Percentiles rank a stretch among this genome's conserved stretches.
phyloP scores from a whole-genome alignment of 1,284 basidiomycete genomes.

The Salmacisia buchloeana region DNA sequence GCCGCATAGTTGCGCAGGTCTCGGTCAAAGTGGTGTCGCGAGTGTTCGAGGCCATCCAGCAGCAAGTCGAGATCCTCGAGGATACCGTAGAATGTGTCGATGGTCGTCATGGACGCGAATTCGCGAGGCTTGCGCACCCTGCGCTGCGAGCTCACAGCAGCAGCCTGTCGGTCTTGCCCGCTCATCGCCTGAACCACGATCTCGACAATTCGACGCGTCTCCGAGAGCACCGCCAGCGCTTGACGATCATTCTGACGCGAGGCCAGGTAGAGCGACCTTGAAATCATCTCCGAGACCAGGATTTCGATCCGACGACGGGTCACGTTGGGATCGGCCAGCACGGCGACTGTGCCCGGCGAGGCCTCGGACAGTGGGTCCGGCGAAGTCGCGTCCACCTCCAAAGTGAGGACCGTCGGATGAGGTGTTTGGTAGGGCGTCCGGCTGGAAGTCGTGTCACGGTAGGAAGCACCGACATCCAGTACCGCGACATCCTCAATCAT shows the following conservation, averaged over 20 bases:
- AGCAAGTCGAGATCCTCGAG: conserved; percentile 39
- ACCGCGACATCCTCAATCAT: conserved; percentile 43
- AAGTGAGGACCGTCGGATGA: conserved; percentile 31
- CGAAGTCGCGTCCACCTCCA: conserved; percentile 38
- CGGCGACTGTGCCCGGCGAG: conserved; percentile 27
- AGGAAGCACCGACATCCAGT: conserved; percentile 39
- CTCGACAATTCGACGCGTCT: conserved; percentile 43
- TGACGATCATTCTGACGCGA: conserved; percentile 38
- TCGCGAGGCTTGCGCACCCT: conserved; percentile 27
- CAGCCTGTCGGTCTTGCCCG: conserved; percentile 18
- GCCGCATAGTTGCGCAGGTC: conserved; percentile 40
- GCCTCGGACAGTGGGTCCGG: conserved; percentile 31
- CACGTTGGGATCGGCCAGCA: conserved; percentile 37
- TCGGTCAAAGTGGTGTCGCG: conserved; percentile 32
- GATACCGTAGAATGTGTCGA: conserved; percentile 38
- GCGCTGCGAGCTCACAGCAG: conserved; percentile 15
- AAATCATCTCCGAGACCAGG: conserved; percentile 44
- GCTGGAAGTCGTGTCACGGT: conserved; percentile 22
- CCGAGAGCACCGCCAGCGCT: conserved; percentile 34
- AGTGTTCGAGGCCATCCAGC: conserved; percentile 35
- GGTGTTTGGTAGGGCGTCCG: conserved; percentile 20
- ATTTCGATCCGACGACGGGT: conserved; percentile 40
- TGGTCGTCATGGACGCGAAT: conserved; percentile 27
- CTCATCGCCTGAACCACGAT: conserved; percentile 37
- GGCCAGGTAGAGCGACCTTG: conserved; percentile 38